These are phyloP conservation scores for Cryphonectria nitschkei DNA, from an alignment of 2,329 filamentous ascomycete genomes.

Conservation along the genomic window DNA sequence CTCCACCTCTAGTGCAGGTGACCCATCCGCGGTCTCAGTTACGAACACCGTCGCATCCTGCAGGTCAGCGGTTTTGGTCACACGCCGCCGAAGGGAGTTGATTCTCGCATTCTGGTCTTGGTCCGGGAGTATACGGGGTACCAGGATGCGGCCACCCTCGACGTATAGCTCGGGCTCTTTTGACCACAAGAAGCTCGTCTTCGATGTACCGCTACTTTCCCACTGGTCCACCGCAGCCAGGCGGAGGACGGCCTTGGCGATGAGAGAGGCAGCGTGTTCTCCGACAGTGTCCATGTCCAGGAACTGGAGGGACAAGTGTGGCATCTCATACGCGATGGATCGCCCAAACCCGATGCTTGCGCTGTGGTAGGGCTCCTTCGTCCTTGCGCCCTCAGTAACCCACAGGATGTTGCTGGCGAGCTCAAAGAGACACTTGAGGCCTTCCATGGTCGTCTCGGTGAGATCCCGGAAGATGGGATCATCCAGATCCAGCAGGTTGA, in stretches of 20 bases:
- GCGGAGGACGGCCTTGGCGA: constrained; percentile 27
- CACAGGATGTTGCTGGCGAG: constrained; percentile 32
- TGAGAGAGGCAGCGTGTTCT: constrained; percentile 15
- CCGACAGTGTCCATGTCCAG: constrained; percentile 30
- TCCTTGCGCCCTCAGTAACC: constrained; percentile 32
- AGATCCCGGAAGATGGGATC: constrained; percentile 33
- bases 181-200: not conserved
- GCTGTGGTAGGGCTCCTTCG: constrained; percentile 32
- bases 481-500: constrained; percentile 35
- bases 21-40: not conserved
- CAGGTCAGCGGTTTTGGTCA: constrained; percentile 21
- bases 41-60: not conserved
- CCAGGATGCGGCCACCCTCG: constrained; percentile 32
- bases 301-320: constrained; percentile 31
- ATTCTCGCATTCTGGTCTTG: constrained; percentile 29
- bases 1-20: not conserved
- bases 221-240: not conserved
- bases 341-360: constrained; percentile 34
- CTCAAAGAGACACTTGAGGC: constrained; percentile 31
- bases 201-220: not conserved
- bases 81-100: constrained; percentile 30
- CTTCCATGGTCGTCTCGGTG: constrained; percentile 23
- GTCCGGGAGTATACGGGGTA: constrained; percentile 35
- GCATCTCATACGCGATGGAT: constrained; percentile 27
- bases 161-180: constrained; percentile 37